Percentiles rank a stretch among this genome's conserved stretches.
These are phyloP conservation scores for Coemansia aciculifera DNA, from an alignment of 192 early-diverging fungal genomes.

Conservation along the genomic window DNA sequence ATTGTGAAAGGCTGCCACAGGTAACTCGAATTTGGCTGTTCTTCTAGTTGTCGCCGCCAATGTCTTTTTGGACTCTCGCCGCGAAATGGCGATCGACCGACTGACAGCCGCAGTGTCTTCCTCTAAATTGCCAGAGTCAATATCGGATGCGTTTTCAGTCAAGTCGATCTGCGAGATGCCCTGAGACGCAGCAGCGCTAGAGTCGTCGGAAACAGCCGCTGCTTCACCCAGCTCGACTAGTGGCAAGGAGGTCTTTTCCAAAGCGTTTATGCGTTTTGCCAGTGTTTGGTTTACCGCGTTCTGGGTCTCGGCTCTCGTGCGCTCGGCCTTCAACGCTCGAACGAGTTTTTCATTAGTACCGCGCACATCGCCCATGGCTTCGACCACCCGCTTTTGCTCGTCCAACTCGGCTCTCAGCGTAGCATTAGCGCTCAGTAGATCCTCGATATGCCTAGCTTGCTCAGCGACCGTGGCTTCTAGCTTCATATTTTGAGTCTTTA, in stretches of 20 bases:
- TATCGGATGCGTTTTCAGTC: not conserved
- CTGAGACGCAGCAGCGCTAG: not conserved
- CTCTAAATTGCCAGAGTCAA: not conserved
- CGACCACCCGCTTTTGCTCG: constrained; percentile 42
- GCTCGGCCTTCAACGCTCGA: constrained; percentile 40
- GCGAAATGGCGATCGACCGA: constrained; percentile 10
- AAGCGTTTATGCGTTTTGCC: constrained; percentile 17
- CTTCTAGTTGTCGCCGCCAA: constrained; percentile 1
- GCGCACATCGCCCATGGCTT: constrained; percentile 42
- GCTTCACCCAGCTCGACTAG: not conserved
- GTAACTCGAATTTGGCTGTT: constrained; percentile 29
- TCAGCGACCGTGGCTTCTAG: constrained; percentile 32
- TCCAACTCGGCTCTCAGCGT: constrained; percentile 19
- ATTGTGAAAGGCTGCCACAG: constrained; percentile 14
- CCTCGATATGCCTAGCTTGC: constrained; percentile 27
- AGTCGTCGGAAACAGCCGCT: not conserved
- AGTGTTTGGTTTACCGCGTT: constrained; percentile 15
- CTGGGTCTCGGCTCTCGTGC: constrained; percentile 21
- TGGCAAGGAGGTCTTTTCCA: not conserved
- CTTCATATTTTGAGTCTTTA: constrained; percentile 11
- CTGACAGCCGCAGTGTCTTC: constrained; percentile 25
- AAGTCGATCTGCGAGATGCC: not conserved
- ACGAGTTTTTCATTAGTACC: constrained; percentile 38
- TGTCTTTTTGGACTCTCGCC: not conserved
- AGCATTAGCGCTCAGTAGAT: not conserved